Conservation (phyloP, 768 basidiomycete genomes). For the Sistotremastrum niveocremeum region DNA sequence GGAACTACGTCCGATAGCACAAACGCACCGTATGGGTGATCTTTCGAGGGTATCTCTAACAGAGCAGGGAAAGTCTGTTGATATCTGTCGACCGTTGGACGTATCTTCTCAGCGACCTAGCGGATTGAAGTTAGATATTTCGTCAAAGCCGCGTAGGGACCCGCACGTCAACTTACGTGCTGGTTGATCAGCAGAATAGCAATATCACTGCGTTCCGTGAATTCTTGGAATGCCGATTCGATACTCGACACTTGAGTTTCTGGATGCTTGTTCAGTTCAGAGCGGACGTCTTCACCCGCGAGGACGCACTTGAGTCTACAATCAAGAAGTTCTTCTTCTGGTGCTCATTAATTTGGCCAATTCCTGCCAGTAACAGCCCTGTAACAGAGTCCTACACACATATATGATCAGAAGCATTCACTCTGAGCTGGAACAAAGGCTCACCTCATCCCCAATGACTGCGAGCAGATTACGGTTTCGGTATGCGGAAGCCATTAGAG, state of each 20-base stretch:
- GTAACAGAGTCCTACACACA: slow-evolving; percentile 82
- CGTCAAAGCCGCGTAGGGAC: background rate
- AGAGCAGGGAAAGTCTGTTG: slow-evolving; percentile 93
- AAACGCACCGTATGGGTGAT: slow-evolving; percentile 85
- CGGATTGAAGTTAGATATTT: background rate
- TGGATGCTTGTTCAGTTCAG: slow-evolving; percentile 18
- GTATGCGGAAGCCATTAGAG: background rate
- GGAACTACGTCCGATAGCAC: slow-evolving; percentile 1
- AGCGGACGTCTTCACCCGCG: background rate
- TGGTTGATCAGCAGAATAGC: slow-evolving; percentile 98
- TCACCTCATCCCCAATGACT: slow-evolving; percentile 94
- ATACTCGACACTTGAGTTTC: slow-evolving; percentile 87
- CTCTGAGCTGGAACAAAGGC: background rate
- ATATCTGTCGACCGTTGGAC: slow-evolving; percentile 89
- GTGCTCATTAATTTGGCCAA: slow-evolving; percentile 80
- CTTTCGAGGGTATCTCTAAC: slow-evolving; percentile 96
- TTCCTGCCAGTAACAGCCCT: slow-evolving; percentile 85
- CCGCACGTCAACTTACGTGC: slow-evolving; percentile 49
- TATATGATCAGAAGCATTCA: slow-evolving; percentile 1
- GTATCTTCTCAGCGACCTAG: slow-evolving; percentile 93
- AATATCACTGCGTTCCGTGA: slow-evolving; percentile 87
- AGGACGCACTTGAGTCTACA: slow-evolving; percentile 77
- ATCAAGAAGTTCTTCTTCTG: slow-evolving; percentile 98
- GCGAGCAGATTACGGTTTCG: slow-evolving; percentile 70
- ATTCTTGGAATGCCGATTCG: slow-evolving; percentile 87